Base-by-base conservation (phyloP, 164 flowering plant genomes). In the Saururus chinensis region DNA sequence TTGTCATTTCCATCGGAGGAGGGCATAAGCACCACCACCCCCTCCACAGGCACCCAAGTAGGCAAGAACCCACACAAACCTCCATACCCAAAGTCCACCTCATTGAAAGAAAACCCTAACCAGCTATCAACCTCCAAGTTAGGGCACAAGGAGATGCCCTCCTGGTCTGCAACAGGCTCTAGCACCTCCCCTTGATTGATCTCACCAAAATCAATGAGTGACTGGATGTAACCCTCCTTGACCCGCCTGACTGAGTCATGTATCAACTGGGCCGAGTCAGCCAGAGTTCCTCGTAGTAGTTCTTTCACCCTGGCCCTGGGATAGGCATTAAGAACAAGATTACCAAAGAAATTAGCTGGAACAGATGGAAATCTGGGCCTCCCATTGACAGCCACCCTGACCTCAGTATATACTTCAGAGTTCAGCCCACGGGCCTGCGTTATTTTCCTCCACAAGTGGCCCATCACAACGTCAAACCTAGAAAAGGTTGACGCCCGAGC, bases 361-460 rank as follows among this genome's bases (percentile, higher is more conserved):
- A 51, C 65, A n/a, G 62, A 21, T 22, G 19, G 11, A 45, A 67
- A 26, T 13, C 70, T 56, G 1, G 61, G 58, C 21, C 70, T 25
- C n/a, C 70, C 70, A 30, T 61, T 62, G 56, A 67, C 65, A 1
- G 42, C 65, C 17, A 67, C 30, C 20, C 57, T 21, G 30, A 57
- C 56, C 22, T 62, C n/a, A 22, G 70, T 61, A 45, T 0, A 9
- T 21, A 35, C 55, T 17, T 55, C 23, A 5, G 24, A 35, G 26
- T 45, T 21, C 8, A 67, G 56, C 30, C 57, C 61, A 16, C 70
- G 61, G 4, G 65, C 66, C 49, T 9, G 6, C 1, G 70, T 61
- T 7, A 49, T 57, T 60, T 61, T 56, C 65, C 55, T 67, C 70
- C 70, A 61, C 17, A 67, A 21, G 45, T 67, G 70, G 24, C 61